phyloP scores from a whole-genome alignment of 2,329 filamentous ascomycete species.

The Cladorrhinum sp. region DNA sequence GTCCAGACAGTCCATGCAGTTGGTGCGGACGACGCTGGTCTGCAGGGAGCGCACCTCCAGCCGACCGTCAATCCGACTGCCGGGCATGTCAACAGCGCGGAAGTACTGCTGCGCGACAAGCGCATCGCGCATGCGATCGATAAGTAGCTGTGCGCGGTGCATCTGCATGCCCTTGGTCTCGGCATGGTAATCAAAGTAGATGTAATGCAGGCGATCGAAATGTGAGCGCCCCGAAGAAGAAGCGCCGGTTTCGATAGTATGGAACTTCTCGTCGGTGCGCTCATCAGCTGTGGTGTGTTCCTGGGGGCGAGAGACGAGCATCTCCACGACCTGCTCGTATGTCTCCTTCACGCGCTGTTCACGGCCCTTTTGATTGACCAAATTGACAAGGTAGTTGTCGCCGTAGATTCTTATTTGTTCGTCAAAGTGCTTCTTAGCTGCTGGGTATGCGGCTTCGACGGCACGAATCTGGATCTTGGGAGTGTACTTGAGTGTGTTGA shows the following conservation, averaged over 20 bases:
- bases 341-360: conserved; percentile 87
- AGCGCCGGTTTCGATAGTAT: conserved; percentile 66
- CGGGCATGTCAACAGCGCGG: conserved; percentile 82
- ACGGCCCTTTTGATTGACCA: conserved; percentile 93
- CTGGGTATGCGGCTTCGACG: conserved; percentile 73
- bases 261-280: conserved; percentile 77
- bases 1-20: conserved; percentile 99
- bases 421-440: conserved; percentile 82
- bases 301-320: conserved; percentile 65
- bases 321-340: conserved; percentile 85
- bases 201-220: conserved; percentile 85
- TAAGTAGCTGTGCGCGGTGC: conserved; percentile 82
- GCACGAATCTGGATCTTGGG: conserved; percentile 86
- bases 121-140: conserved; percentile 76
- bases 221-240: conserved; percentile 44
- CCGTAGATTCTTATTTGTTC: conserved; percentile 93
- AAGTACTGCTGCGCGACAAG: conserved; percentile 85
- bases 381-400: conserved; percentile 94
- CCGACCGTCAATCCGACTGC: conserved; percentile 58
- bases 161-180: conserved; percentile 95
- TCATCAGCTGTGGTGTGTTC: conserved; percentile 65
- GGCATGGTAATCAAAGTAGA: conserved; percentile 98
- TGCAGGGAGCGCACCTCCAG: conserved; percentile 80
- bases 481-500: conserved; percentile 89
- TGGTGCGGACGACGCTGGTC: conserved; percentile 89